Percentiles rank a stretch among this genome's conserved stretches.
Conservation (phyloP, 164 flowering plant genomes). For the Amborella trichopoda region DNA sequence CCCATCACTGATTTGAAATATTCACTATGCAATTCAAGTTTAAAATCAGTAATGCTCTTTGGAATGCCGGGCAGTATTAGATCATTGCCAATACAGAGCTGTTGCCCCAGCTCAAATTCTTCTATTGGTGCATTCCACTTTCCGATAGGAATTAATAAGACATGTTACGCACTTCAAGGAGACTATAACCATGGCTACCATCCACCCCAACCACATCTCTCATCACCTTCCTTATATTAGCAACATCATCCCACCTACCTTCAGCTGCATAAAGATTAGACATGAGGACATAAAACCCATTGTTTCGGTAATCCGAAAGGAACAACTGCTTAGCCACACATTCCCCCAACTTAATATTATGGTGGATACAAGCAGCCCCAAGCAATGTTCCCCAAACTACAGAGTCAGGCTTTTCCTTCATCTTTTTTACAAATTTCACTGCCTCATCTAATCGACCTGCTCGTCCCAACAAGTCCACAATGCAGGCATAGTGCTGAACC, state of each 20-base stretch:
- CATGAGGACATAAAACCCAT: constrained; percentile 54
- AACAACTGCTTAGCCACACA: constrained; percentile 50
- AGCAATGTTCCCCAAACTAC: constrained; percentile 84
- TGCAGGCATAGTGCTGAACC: constrained; percentile 86
- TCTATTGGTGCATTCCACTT: too few species aligned
- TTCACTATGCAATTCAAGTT: too few species aligned
- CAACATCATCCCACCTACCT: constrained; percentile 72
- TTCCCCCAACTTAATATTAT: constrained; percentile 61
- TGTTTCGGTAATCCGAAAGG: constrained; percentile 48
- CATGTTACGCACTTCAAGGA: too few species aligned
- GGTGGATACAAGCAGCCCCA: constrained; percentile 52
- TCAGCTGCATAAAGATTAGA: constrained; percentile 60
- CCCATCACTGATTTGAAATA: too few species aligned
- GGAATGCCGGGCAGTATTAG: too few species aligned
- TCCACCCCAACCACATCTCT: too few species aligned
- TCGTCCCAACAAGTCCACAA: constrained; percentile 77
- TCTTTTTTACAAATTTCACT: constrained; percentile 49
- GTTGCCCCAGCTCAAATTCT: too few species aligned
- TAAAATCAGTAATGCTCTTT: too few species aligned
- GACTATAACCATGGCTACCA: too few species aligned
- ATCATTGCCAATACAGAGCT: too few species aligned
- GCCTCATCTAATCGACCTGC: constrained; percentile 69
- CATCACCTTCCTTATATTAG: constrained; percentile 57
- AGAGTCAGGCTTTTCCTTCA: constrained; percentile 68
- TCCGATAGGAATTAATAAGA: too few species aligned